phyloP scores from a whole-genome alignment of 441 rosid species.

The Pelargonium citronellum region DNA sequence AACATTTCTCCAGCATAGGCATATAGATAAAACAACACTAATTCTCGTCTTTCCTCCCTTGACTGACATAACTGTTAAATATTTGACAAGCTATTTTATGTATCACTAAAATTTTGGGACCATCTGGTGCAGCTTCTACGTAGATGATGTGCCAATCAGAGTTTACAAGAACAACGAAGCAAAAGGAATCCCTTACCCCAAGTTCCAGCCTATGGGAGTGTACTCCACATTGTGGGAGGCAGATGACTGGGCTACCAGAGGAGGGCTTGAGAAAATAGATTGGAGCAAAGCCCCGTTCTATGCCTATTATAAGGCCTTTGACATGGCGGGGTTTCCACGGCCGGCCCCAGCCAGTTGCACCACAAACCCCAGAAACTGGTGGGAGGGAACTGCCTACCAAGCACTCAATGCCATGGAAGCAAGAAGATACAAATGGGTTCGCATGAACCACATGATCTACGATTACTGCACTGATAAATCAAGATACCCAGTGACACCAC shows the following conservation, averaged over 20 bases:
- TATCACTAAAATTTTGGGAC: too few relatives aligned
- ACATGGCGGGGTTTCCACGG: conserved; percentile 11
- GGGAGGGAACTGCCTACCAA: conserved; percentile 2
- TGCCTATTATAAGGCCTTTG: conserved; percentile 28
- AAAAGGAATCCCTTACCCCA: conserved; percentile 28
- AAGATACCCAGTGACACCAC: conserved; percentile 23
- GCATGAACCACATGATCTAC: conserved; percentile 24
- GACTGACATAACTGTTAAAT: too few relatives aligned
- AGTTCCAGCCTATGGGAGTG: conserved; percentile 25
- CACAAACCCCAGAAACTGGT: conserved; percentile 1
- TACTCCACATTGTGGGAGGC: conserved; percentile 37
- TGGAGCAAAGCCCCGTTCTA: conserved; percentile 31
- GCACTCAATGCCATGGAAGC: conserved; percentile 15
- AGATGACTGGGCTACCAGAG: conserved; percentile 55
- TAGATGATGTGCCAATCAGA: conserved; percentile 24
- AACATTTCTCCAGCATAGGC: not conserved
- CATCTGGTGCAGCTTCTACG: conserved; percentile 17
- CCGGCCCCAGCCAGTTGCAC: conserved; percentile 14
- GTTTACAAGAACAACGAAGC: conserved; percentile 31
- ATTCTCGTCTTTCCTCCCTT: too few relatives aligned
- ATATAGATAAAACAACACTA: too few relatives aligned
- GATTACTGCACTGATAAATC: conserved; percentile 27
- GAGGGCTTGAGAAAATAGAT: conserved; percentile 38
- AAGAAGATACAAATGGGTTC: conserved; percentile 26
- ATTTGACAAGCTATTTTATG: too few relatives aligned